Conservation (phyloP, 805 yeast genomes). For the Metschnikowia gelsemii region DNA sequence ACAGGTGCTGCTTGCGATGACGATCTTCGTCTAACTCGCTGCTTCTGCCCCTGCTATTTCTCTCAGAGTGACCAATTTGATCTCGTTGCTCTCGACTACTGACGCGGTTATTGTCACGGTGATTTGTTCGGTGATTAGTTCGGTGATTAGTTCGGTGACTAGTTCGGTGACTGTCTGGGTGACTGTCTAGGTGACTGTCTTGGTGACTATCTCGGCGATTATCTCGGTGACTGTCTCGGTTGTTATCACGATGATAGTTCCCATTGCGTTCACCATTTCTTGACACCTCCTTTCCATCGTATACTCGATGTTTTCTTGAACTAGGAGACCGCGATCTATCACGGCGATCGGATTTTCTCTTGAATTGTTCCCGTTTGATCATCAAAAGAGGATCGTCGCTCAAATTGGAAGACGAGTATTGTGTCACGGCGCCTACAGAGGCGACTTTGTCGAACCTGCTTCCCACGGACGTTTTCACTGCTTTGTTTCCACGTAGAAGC, state of each 20-base stretch:
- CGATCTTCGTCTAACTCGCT: no score
- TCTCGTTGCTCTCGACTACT: no score
- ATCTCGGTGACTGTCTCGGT: neutral
- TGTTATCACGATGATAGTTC: neutral
- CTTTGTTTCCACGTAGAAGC: slow-evolving; percentile 51
- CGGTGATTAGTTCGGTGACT: no score
- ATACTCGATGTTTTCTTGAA: neutral
- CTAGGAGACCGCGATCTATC: slow-evolving; percentile 8
- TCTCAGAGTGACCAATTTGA: no score
- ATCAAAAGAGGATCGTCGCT: slow-evolving; percentile 52
- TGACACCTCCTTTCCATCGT: no score
- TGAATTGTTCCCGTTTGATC: slow-evolving; percentile 28
- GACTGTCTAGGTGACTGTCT: no score
- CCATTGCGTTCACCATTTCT: neutral
- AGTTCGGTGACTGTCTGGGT: no score
- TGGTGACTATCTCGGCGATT: neutral
- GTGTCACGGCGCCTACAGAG: slow-evolving; percentile 21
- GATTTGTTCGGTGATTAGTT: no score
- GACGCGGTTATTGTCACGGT: no score
- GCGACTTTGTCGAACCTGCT: slow-evolving; percentile 28
- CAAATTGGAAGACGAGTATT: slow-evolving; percentile 20
- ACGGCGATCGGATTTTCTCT: slow-evolving; percentile 3
- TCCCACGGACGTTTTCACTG: slow-evolving; percentile 33
- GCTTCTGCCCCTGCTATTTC: neutral
- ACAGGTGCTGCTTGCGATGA: no score